phyloP scores from a whole-genome alignment of 2,329 filamentous ascomycete species.

The Epichloe uncinata region DNA sequence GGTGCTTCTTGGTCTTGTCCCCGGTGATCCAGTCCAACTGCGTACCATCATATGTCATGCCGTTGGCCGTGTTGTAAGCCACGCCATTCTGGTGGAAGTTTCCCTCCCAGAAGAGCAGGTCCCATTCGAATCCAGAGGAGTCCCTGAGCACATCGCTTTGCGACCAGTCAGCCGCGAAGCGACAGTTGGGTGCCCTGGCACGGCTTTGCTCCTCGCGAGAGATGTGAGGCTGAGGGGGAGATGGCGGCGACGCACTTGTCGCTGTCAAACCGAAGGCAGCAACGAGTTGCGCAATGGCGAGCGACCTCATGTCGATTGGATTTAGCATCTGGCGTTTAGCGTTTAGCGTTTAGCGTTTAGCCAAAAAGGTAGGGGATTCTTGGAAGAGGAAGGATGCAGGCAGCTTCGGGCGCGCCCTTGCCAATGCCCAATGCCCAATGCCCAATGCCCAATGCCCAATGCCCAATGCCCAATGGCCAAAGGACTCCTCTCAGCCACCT shows the following conservation, averaged over 20 bases:
- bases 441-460: too few relatives aligned
- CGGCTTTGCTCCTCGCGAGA: background rate
- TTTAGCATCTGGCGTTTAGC: background rate
- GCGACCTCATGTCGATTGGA: background rate
- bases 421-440: too few relatives aligned
- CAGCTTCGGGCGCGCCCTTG: too few relatives aligned
- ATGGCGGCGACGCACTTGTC: background rate
- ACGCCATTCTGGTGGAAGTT: conserved; percentile 28
- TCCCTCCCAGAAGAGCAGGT: conserved; percentile 30
- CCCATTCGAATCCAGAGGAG: conserved; percentile 19
- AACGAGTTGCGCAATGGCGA: background rate
- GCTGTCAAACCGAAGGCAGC: background rate
- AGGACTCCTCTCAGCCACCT: too few relatives aligned
- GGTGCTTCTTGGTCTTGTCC: conserved; percentile 20
- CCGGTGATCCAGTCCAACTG: conserved; percentile 25
- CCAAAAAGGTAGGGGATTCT: background rate
- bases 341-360: too few relatives aligned
- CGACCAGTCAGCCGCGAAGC: conserved; percentile 18
- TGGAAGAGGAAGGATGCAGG: too few relatives aligned
- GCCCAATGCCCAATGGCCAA: too few relatives aligned
- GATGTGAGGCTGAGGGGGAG: too few relatives aligned
- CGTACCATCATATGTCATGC: conserved; percentile 28
- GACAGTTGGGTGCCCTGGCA: conserved; percentile 13
- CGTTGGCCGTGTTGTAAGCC: conserved; percentile 26
- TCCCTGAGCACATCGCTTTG: conserved; percentile 16